Evolutionary conservation across 257 asterid species (phyloP), one percentile per base, ranked within the genome.

Genomic region (Primulina tabacum): DNA sequence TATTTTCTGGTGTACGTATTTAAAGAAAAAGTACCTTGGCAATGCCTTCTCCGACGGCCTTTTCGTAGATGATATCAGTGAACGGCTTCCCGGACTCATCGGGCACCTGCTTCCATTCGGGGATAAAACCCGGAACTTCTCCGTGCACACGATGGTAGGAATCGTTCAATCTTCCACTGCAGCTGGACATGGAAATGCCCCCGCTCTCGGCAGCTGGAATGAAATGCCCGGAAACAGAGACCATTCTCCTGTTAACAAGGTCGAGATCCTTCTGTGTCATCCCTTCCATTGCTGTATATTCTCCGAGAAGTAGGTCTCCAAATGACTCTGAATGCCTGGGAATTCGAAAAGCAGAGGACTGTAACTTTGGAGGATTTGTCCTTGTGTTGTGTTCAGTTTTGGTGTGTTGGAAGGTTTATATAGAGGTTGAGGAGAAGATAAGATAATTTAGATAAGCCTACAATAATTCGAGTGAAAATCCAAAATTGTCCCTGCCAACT

Each of bases 21-120:
- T 18, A 5, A 57, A 4, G 18, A 12, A 63, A 21, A 66, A 50
- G 16, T 8, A 92, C 97, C 99, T 93, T 90, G 64, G 96, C 97
- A 68, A 93, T 93, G 81, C 90, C 92, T 78, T 93, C 97, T 62
- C 89, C 98, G 66, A 73, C 90, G 17, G 96, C 89, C 64, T 93
- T 93, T 60, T 93, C 95, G 37, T 90, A 93, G 26, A 93, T 84
- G 62, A 93, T 93, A 65, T 93, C 99, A 17, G 84, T 79, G 72
- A 70, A 93, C 17, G 77, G 89, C 77, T 81, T 89, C 74, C 88
- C 88, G 70, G 89, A 75, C n/a, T 93, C 94, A 65, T 87, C 96
- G 30, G 78, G 37, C 29, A 85, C 88, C 20, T 16, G 56, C 20
- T 67, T 82, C 99, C 99, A 93, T 2, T 73, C 75, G 1, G 99